Evolutionary conservation across 208 protist genomes (phyloP), one percentile per base, ranked within the genome.

Genomic region (Naegleria lovaniensis): DNA sequence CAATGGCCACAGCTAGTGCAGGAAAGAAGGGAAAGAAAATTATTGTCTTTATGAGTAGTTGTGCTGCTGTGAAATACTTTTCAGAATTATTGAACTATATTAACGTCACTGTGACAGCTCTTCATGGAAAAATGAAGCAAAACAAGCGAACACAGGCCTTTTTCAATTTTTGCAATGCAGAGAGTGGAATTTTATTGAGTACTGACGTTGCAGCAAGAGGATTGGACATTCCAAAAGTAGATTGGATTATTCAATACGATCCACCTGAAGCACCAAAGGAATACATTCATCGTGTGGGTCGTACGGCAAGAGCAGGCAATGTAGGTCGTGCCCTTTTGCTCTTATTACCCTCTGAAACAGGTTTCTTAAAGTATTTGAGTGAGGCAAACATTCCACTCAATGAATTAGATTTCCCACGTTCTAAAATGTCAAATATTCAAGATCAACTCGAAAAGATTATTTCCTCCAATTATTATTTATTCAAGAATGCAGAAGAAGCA

Each of bases 221-320:
- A 33, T 92, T 98, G 15, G 99, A 99, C 94, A 99, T 99, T 93
- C 98, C 98, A 3, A 94, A 94, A 41, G 98, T 99, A 19, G 98
- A 99, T 95, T 99, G 98, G 98, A 99, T 99, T 90, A 97, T 99
- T 22, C 99, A 99, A 96, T 99, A 98, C 93, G 99, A 99, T 92
- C 98, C 99, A 13, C 98, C 99, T 29, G 98, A 99, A 95, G 98
- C 99, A 93, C 97, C 98, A n/a, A 98, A 98, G 90, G 99, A 99
- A 94, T 99, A 99, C 93, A 99, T 99, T 89, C 99, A 99, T 93
- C 95, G 99, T 84, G 99, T 99, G 9, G 99, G 99, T 38, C 96
- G 99, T 90, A 99, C 99, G 1, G 99, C 98, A 9, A 96, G 99
- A 92, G 98, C 97, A 19, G 96, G 96, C 2, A 95, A 95, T 29